Percentiles rank a stretch among this genome's conserved stretches.
Conservation (phyloP, 352 stramenopile species). For the Peronospora farinosa region DNA sequence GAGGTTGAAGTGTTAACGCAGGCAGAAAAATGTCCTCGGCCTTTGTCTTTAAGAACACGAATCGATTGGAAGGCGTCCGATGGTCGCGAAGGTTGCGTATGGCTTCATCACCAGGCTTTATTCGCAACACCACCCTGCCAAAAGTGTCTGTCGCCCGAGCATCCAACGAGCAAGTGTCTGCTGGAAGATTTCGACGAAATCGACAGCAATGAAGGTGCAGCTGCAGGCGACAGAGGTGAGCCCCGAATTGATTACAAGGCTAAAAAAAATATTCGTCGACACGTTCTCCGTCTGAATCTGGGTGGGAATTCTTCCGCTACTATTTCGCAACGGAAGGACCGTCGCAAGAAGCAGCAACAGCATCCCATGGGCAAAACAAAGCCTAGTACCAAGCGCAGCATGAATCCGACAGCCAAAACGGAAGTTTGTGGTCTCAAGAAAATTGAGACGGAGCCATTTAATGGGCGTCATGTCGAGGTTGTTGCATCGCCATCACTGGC, state of each 20-base stretch:
- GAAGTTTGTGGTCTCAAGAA: constrained; percentile 9
- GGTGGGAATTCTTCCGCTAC: constrained; percentile 3
- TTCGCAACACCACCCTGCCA: constrained; percentile 32
- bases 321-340: constrained; percentile 16
- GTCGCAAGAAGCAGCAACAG: constrained; percentile 24
- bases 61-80: constrained; percentile 36
- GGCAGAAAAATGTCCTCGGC: constrained; percentile 27
- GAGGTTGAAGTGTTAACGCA: constrained; percentile 32
- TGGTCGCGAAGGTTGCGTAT: constrained; percentile 24
- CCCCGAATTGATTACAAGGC: background rate
- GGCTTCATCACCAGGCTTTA: constrained; percentile 43
- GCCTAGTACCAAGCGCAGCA: constrained; percentile 8
- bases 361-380: constrained; percentile 5
- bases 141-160: constrained; percentile 32
- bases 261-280: constrained; percentile 17
- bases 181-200: constrained; percentile 5
- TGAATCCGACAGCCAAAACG: constrained; percentile 7
- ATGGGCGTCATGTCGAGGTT: constrained; percentile 6
- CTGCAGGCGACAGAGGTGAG: constrained; percentile 12
- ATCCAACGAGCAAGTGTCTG: constrained; percentile 22
- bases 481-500: constrained; percentile 3
- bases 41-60: constrained; percentile 28
- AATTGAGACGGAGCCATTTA: constrained; percentile 1
- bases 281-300: constrained; percentile 26
- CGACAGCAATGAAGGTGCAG: constrained; percentile 9